Conservation (phyloP, 306 rosid genomes). For the Cucurbita moschata region DNA sequence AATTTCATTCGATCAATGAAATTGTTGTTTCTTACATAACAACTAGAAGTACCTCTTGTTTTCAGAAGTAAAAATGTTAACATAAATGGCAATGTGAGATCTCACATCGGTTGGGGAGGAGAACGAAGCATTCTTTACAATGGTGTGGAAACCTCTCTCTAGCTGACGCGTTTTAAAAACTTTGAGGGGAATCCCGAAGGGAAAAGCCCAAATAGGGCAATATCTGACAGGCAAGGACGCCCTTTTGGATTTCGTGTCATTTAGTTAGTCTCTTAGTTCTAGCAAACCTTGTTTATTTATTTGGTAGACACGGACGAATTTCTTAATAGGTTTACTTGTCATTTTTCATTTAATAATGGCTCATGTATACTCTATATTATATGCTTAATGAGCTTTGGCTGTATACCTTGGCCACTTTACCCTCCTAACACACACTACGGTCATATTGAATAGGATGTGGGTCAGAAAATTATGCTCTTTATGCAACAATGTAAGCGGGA, state of each 20-base stretch:
- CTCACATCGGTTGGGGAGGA: no score
- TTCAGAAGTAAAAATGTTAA: neutral
- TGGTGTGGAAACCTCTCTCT: no score
- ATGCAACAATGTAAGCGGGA: constrained; percentile 94
- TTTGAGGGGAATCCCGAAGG: no score
- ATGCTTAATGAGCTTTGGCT: neutral
- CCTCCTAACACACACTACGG: constrained; percentile 22
- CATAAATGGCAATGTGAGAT: neutral
- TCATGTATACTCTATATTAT: neutral
- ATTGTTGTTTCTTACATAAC: neutral
- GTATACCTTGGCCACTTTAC: constrained; percentile 12
- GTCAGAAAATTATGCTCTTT: constrained; percentile 82
- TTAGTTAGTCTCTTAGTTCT: neutral
- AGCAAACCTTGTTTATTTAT: neutral
- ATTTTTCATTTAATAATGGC: neutral
- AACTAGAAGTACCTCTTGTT: neutral
- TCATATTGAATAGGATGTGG: constrained; percentile 60
- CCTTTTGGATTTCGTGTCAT: neutral
- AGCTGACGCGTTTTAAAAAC: no score
- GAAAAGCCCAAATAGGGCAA: no score
- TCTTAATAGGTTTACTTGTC: neutral
- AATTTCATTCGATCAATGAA: neutral
- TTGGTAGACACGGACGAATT: neutral
- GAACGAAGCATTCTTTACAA: no score
- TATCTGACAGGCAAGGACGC: neutral